Conservation (phyloP, 208 protist genomes). For the Wallacemonas collosoma region DNA sequence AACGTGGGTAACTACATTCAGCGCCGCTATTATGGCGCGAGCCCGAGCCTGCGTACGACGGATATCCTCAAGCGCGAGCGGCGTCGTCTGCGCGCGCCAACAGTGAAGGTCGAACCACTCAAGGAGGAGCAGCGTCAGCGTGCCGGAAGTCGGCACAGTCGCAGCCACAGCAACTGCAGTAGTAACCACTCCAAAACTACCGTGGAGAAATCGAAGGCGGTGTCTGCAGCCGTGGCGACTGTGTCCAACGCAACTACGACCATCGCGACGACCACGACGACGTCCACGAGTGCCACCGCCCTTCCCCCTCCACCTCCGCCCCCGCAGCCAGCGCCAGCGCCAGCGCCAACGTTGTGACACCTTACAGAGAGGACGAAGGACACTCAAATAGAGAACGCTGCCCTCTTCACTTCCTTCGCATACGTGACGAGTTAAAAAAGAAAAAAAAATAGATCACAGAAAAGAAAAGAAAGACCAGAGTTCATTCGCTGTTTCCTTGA, state of each 20-base stretch:
- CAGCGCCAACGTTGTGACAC: too few species aligned
- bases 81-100: constrained; percentile 35
- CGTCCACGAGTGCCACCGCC: not conserved
- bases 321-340: not conserved
- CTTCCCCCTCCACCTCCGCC: not conserved
- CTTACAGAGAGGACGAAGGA: too few species aligned
- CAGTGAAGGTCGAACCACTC: constrained; percentile 63
- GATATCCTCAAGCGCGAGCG: constrained; percentile 55
- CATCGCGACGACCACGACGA: not conserved
- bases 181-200: not conserved
- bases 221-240: not conserved
- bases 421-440: too few species aligned
- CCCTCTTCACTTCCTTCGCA: too few species aligned
- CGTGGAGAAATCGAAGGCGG: not conserved
- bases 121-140: constrained; percentile 21
- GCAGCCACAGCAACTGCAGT: constrained; percentile 1
- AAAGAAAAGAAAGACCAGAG: too few species aligned
- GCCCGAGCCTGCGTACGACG: constrained; percentile 78
- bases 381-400: too few species aligned
- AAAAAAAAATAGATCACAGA: too few species aligned
- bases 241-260: not conserved
- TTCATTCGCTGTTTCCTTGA: too few species aligned
- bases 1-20: constrained; percentile 90
- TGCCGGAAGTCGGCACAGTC: not conserved
- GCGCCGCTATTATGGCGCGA: constrained; percentile 84